Percentiles rank a stretch among this genome's conserved stretches.
Evolutionary conservation across 2,329 filamentous ascomycete species (phyloP).

Genomic region (Ceratocystis variospora): DNA sequence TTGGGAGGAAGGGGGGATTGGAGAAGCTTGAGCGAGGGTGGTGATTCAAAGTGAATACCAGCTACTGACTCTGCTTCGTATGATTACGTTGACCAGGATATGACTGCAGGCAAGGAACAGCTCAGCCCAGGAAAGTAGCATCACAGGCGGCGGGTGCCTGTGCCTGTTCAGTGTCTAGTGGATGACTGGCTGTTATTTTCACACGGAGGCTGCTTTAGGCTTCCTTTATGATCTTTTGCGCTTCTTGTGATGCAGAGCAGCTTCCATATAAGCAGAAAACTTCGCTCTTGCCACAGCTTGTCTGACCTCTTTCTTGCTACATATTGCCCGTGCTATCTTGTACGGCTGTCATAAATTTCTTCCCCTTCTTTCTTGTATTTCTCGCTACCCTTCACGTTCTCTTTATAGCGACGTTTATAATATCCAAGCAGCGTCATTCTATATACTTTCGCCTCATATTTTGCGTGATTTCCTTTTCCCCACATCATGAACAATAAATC

Average conservation of each 20-base stretch:
- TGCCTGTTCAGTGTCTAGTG: not conserved
- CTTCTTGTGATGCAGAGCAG: not conserved
- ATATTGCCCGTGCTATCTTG: not conserved
- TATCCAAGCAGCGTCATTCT: not conserved
- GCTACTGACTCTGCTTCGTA: not conserved
- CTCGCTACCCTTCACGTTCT: not conserved
- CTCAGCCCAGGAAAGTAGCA: no score
- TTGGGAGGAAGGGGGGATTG: not conserved
- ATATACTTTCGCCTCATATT: not conserved
- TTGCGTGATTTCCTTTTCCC: not conserved
- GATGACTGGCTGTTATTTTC: not conserved
- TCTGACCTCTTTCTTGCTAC: not conserved
- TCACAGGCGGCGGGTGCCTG: no score
- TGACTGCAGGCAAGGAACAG: not conserved
- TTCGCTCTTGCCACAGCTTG: not conserved
- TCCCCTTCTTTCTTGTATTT: no score
- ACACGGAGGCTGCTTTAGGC: not conserved
- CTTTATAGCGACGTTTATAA: not conserved
- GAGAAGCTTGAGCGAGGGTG: not conserved
- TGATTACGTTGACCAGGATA: not conserved
- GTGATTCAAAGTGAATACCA: not conserved
- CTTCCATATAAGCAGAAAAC: not conserved
- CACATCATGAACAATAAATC: conserved; percentile 38
- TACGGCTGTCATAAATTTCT: not conserved
- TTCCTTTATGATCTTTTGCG: not conserved